Evolutionary conservation across 495 filamentous ascomycete genomes (phyloP).

Genomic region (Talaromyces nanjingensis): DNA sequence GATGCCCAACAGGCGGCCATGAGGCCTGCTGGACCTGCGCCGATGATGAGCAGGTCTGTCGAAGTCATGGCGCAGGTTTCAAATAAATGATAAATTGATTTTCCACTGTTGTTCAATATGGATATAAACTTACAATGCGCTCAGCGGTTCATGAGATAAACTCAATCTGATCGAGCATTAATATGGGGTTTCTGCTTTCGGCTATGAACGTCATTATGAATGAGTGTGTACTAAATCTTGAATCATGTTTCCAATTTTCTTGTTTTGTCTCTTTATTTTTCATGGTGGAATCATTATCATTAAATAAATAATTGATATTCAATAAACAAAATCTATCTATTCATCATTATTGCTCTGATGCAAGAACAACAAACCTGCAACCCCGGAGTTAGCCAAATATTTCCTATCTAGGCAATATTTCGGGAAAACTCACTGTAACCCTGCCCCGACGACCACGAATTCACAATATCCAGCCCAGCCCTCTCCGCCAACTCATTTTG

Average conservation of each 20-base stretch:
- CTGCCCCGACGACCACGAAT: neutral
- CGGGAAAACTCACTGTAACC: neutral
- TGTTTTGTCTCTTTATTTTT: neutral
- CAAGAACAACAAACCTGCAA: neutral
- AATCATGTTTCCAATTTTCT: neutral
- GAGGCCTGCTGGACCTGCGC: conserved; percentile 53
- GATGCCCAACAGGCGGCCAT: conserved; percentile 54
- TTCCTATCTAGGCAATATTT: neutral
- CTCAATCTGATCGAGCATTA: neutral
- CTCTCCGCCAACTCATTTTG: neutral
- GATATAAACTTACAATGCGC: no score
- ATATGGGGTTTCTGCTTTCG: neutral
- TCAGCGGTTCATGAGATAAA: neutral
- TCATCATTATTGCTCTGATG: no score
- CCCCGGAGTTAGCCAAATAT: neutral
- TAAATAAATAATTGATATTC: neutral
- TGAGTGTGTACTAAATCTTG: neutral
- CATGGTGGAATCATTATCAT: neutral
- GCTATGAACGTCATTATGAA: neutral
- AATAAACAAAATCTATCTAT: no score
- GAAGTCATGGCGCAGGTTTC: neutral
- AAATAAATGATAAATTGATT: no score
- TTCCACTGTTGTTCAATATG: no score
- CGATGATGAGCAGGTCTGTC: conserved; percentile 46
- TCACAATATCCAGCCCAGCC: neutral